phyloP scores from a whole-genome alignment of 1,284 basidiomycete species.

The Sanghuangporus baumii region DNA sequence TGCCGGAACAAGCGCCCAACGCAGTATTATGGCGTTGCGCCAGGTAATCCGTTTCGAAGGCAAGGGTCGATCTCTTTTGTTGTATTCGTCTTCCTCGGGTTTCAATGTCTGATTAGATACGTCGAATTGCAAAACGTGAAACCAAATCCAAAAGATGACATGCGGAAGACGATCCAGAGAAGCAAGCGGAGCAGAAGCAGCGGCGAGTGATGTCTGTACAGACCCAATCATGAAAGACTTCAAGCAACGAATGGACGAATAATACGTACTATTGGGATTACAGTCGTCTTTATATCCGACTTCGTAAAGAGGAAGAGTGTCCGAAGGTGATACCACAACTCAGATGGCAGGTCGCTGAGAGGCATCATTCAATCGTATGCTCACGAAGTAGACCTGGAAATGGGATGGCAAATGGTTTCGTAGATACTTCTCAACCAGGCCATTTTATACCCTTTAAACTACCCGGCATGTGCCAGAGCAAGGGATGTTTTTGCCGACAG shows the following conservation, averaged over 20 bases:
- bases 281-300: constrained; percentile 18
- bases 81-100: constrained; percentile 35
- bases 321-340: constrained; percentile 20
- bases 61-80: constrained; percentile 42
- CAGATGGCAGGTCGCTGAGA: neutral
- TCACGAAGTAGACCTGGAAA: neutral
- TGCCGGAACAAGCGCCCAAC: constrained; percentile 29
- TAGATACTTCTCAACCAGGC: neutral
- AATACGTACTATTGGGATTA: constrained; percentile 16
- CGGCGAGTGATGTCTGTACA: constrained; percentile 31
- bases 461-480: neutral
- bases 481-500: neutral
- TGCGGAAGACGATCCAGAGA: constrained; percentile 23
- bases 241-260: neutral
- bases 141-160: constrained; percentile 36
- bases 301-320: constrained; percentile 18
- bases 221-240: neutral
- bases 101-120: constrained; percentile 38
- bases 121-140: constrained; percentile 36
- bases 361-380: neutral
- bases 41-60: constrained; percentile 35
- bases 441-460: neutral
- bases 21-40: constrained; percentile 27
- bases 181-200: constrained; percentile 27
- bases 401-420: neutral